Base-by-base conservation (phyloP, 805 yeast genomes). In the Tetrapisispora nanseiensis region DNA sequence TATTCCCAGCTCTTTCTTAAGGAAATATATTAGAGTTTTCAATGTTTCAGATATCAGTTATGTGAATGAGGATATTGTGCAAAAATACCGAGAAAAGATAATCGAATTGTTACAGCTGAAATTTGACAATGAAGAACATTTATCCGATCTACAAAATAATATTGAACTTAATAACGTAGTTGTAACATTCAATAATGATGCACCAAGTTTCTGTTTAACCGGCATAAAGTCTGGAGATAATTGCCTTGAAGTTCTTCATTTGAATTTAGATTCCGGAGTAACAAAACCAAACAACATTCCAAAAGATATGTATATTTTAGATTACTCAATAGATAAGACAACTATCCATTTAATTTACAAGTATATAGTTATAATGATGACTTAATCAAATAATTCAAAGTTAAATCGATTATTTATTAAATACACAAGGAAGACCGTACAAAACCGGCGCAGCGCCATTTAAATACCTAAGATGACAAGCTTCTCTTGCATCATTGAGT, bases 361-460 rank as follows among this genome's bases (percentile, higher is more conserved):
- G 10, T 35, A 24, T 24, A 27, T 34, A 22, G 18, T 20, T 8
- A 19, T 30, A 4, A 26, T 39, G 26, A n/a, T n/a, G n/a, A n/a
- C n/a, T n/a, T n/a, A n/a, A n/a, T n/a, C n/a, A n/a, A n/a, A n/a
- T n/a, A n/a, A n/a, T n/a, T n/a, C n/a, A n/a, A n/a, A n/a, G n/a
- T 15, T 21, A n/a, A 8, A 6, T 4, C 11, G 13, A 19, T 8
- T 4, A 21, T 29, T 15, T 16, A 3, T 31, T 38, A 24, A 28
- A 36, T 15, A 10, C 3, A 13, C 21, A 15, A 9, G 97, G 97
- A 33, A 92, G 57, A 0, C 98, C 98, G 58, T 89, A 90, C 2
- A 89, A 68, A 0, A 92, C 80, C 0, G 96, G 95, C 0, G 98
- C 95, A 1, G 94, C 84, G 0, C 97, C 97, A 56, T 92, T 92